Percentiles rank a stretch among this genome's conserved stretches.
These are phyloP conservation scores for Xylaria sp. DNA, from an alignment of 2,329 filamentous ascomycete genomes.

Conservation along the genomic window DNA sequence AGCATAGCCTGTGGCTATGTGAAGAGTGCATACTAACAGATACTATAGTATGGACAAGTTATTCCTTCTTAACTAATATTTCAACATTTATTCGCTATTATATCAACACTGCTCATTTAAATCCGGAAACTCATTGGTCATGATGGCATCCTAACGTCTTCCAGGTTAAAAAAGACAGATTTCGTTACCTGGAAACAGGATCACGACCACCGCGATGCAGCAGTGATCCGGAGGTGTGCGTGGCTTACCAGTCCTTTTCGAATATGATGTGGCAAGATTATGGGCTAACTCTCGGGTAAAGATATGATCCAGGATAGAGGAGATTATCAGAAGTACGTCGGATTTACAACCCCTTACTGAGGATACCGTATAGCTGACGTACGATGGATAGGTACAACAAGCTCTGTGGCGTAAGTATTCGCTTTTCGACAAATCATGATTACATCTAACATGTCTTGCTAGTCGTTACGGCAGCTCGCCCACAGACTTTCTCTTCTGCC, in stretches of 20 bases:
- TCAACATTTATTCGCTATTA: neutral
- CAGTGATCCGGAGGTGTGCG: conserved; percentile 72
- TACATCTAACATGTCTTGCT: conserved; percentile 7
- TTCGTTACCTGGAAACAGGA: conserved; percentile 95
- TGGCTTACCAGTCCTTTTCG: neutral
- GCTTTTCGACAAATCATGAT: neutral
- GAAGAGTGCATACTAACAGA: conserved; percentile 28
- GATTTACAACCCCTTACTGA: neutral
- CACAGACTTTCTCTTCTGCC: conserved; percentile 88
- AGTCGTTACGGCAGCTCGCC: conserved; percentile 88
- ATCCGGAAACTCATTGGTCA: neutral
- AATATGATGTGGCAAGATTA: neutral
- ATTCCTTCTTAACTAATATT: neutral
- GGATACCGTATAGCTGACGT: conserved; percentile 13
- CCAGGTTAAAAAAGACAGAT: conserved; percentile 81
- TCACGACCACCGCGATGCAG: conserved; percentile 80
- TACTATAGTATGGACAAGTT: conserved; percentile 28
- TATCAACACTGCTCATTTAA: neutral
- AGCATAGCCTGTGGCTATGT: too few species aligned
- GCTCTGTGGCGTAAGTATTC: conserved; percentile 73
- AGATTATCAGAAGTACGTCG: conserved; percentile 71
- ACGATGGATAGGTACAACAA: conserved; percentile 56
- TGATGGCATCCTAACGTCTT: conserved; percentile 11
- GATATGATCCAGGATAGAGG: conserved; percentile 88
- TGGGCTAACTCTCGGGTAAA: conserved; percentile 13